These are phyloP conservation scores for Neurospora cerealis DNA, from an alignment of 495 filamentous ascomycete species.

Conservation along the genomic window DNA sequence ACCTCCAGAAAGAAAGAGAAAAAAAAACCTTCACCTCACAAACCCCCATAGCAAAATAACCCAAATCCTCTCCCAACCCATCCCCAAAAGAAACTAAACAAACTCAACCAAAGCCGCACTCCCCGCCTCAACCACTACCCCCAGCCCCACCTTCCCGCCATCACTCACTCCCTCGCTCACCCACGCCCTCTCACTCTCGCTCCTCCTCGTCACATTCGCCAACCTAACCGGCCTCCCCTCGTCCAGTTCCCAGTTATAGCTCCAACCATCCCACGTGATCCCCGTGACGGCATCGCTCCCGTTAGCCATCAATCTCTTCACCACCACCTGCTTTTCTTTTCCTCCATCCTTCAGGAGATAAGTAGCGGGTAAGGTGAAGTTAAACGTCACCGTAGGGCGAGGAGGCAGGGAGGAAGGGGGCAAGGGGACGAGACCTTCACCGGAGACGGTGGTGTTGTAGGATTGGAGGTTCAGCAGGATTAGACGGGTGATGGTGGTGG, in stretches of 20 bases:
- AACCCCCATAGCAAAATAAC: neutral
- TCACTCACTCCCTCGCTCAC: constrained; percentile 29
- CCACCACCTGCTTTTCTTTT: constrained; percentile 10
- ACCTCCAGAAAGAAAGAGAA: neutral
- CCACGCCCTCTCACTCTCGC: constrained; percentile 34
- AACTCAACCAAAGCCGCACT: constrained; percentile 43
- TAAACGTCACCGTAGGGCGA: constrained; percentile 28
- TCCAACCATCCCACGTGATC: constrained; percentile 52
- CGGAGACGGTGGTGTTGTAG: constrained; percentile 49
- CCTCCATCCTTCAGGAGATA: neutral
- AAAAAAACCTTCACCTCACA: neutral
- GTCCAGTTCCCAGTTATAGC: constrained; percentile 52
- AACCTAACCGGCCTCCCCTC: constrained; percentile 45
- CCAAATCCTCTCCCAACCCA: neutral
- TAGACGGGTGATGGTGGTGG: constrained; percentile 34
- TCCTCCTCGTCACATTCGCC: constrained; percentile 40
- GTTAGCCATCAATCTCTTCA: constrained; percentile 47
- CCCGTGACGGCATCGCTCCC: constrained; percentile 54
- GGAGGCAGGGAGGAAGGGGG: constrained; percentile 17
- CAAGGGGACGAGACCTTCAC: constrained; percentile 18
- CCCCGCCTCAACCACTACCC: constrained; percentile 33
- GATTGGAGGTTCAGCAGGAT: constrained; percentile 49
- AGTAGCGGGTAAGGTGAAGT: constrained; percentile 22
- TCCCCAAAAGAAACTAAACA: neutral
- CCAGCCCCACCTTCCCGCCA: constrained; percentile 35